phyloP scores from a whole-genome alignment of 306 rosid genomes.

The Medicago truncatula region MtrunA17r5.0-ANR NC_053044.1:42413001-42413500 shows the following conservation, averaged over 20 bases:
- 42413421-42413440: conserved; percentile 61
- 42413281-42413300: conserved; percentile 11
- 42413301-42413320: conserved; percentile 25
- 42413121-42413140: too few species aligned
- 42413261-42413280: background rate
- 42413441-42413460: conserved; percentile 54
- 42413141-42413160: too few species aligned
- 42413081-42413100: too few species aligned
- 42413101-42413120: too few species aligned
- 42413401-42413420: conserved; percentile 46
- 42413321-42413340: background rate
- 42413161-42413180: too few species aligned
- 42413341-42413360: conserved; percentile 40
- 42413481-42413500: conserved; percentile 50
- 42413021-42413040: too few species aligned
- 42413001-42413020: too few species aligned
- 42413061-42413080: too few species aligned
- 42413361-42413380: conserved; percentile 6
- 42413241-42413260: background rate
- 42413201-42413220: too few species aligned
- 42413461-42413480: conserved; percentile 59
- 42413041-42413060: too few species aligned
- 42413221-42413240: too few species aligned
- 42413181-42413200: too few species aligned
- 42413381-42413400: conserved; percentile 35